These are phyloP conservation scores for Gentiana straminea DNA, from an alignment of 257 asterid genomes.

Conservation along the genomic window DNA sequence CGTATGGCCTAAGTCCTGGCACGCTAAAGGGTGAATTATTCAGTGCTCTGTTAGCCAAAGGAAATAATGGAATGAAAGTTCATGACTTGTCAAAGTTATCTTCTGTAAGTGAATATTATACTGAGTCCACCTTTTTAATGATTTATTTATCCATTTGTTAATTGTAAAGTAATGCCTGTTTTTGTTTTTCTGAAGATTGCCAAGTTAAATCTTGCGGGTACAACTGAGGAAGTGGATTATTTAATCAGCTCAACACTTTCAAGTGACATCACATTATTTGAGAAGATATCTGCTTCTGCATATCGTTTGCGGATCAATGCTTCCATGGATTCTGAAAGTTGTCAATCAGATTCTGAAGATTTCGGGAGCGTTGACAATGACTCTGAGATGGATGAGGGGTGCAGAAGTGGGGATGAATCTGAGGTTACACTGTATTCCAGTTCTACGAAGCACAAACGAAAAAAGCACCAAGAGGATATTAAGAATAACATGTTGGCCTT, in stretches of 20 bases:
- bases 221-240: conserved; percentile 43
- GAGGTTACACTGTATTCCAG: conserved; percentile 39
- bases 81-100: conserved; percentile 65
- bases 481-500: conserved; percentile 10
- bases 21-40: conserved; percentile 88
- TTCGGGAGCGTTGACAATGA: conserved; percentile 62
- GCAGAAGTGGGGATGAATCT: conserved; percentile 36
- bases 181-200: conserved; percentile 45
- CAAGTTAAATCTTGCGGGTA: conserved; percentile 50
- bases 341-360: conserved; percentile 58
- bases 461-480: conserved; percentile 19
- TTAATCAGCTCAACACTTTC: conserved; percentile 63
- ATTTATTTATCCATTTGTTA: conserved; percentile 4
- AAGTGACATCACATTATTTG: conserved; percentile 83
- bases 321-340: conserved; percentile 40
- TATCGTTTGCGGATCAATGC: conserved; percentile 78
- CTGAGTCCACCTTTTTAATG: background rate
- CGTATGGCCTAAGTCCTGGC: conserved; percentile 65
- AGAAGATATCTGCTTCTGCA: conserved; percentile 73
- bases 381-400: conserved; percentile 51
- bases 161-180: conserved; percentile 9
- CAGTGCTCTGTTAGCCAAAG: conserved; percentile 50
- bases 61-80: conserved; percentile 68
- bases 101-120: conserved; percentile 48
- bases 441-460: conserved; percentile 25